These are phyloP conservation scores for Vickermania ingenoplastis DNA, from an alignment of 208 protist species.

Conservation along the genomic window DNA sequence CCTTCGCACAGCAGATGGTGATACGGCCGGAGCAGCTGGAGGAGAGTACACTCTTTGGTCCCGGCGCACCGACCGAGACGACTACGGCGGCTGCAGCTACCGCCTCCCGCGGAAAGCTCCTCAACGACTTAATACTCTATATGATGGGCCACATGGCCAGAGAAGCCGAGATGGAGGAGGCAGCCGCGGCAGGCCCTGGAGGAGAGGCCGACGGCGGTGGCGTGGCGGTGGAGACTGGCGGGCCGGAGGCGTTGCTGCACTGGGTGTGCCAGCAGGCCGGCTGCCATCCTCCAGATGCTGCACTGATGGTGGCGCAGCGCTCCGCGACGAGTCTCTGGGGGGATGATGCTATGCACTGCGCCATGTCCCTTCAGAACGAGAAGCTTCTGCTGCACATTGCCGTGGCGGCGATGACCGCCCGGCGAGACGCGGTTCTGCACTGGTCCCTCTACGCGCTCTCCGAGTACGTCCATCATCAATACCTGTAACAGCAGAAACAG, in stretches of 20 bases:
- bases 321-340: background rate
- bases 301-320: constrained; percentile 4
- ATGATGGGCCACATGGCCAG: background rate
- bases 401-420: constrained; percentile 64
- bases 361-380: constrained; percentile 58
- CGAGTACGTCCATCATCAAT: constrained; percentile 23
- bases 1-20: constrained; percentile 68
- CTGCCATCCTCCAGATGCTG: background rate
- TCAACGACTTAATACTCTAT: background rate
- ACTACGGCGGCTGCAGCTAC: background rate
- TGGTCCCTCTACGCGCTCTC: constrained; percentile 53
- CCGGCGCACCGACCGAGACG: background rate
- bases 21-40: constrained; percentile 65
- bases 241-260: background rate
- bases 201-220: background rate
- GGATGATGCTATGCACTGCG: constrained; percentile 25
- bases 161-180: background rate
- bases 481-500: constrained; percentile 6
- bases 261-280: background rate
- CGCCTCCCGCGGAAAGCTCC: background rate
- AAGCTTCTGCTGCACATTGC: constrained; percentile 53
- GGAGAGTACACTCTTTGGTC: background rate
- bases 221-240: background rate
- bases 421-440: constrained; percentile 65
- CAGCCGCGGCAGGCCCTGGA: background rate